A percentile compares a stretch with the other conserved stretches of the same genome.
Evolutionary conservation across 192 early-diverging fungal species (phyloP).

Genomic region (Coemansia sp.): DNA sequence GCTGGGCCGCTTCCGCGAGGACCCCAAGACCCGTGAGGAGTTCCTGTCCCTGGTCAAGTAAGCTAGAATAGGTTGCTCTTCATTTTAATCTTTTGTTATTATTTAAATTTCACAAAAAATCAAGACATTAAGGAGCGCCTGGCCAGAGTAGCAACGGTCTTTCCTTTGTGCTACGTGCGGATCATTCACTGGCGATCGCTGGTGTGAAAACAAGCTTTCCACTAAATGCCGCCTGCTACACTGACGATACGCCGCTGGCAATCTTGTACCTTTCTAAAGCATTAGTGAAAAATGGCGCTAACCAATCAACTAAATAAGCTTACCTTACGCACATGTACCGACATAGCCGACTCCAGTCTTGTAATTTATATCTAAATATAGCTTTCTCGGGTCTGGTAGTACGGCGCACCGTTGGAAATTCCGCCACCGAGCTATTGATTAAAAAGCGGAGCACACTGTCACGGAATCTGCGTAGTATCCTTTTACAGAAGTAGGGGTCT

Average conservation of each 20-base stretch:
- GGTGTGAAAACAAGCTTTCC: neutral
- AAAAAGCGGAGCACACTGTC: neutral
- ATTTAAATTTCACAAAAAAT: neutral
- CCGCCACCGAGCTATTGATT: neutral
- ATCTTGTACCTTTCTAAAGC: neutral
- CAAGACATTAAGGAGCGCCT: neutral
- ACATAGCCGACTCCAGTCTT: neutral
- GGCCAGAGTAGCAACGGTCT: neutral
- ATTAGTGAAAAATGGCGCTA: neutral
- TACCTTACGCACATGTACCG: neutral
- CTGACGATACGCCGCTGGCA: neutral
- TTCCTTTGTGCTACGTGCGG: neutral
- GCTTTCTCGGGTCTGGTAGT: constrained; percentile 12
- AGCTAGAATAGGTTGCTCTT: neutral
- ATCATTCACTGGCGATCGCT: neutral
- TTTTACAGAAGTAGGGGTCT: neutral
- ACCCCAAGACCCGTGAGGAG: constrained; percentile 93
- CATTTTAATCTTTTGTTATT: neutral
- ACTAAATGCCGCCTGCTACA: neutral
- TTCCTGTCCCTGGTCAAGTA: constrained; percentile 80
- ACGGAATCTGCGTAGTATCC: neutral
- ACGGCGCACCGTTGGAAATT: neutral
- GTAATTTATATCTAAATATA: constrained; percentile 1
- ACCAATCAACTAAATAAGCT: neutral
- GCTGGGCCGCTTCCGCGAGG: constrained; percentile 89